These are phyloP conservation scores for Coniochaeta sp. DNA, from an alignment of 2,329 filamentous ascomycete genomes.

Conservation along the genomic window DNA sequence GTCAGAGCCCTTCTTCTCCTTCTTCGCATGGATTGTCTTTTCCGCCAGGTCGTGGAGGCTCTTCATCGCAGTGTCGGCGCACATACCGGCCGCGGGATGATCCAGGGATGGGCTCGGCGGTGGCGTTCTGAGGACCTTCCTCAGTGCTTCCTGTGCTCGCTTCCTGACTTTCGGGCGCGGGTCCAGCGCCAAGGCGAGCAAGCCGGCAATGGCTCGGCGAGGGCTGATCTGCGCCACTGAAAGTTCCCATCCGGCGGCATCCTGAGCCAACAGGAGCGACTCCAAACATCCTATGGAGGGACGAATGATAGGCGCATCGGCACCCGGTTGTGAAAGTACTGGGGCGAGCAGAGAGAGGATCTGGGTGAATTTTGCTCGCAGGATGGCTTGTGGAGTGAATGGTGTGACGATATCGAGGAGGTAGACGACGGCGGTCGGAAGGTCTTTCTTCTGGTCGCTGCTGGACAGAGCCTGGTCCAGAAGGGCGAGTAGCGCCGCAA, in stretches of 20 bases:
- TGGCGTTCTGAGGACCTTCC: constrained; percentile 72
- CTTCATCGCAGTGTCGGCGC: constrained; percentile 80
- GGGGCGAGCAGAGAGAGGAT: constrained; percentile 84
- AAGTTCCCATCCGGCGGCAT: constrained; percentile 80
- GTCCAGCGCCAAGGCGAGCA: constrained; percentile 79
- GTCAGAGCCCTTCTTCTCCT: constrained; percentile 56
- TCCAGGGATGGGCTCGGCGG: constrained; percentile 89
- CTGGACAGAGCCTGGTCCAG: constrained; percentile 67
- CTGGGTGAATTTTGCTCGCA: constrained; percentile 90
- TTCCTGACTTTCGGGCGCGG: constrained; percentile 89
- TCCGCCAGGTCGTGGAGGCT: constrained; percentile 68
- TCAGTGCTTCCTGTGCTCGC: constrained; percentile 82
- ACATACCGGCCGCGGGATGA: constrained; percentile 93
- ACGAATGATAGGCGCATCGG: constrained; percentile 78
- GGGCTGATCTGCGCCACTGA: constrained; percentile 78
- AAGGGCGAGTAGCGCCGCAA: constrained; percentile 86
- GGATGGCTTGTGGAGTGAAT: constrained; percentile 74
- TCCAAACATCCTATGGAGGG: constrained; percentile 91
- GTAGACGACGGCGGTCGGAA: constrained; percentile 84
- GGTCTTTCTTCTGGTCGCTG: constrained; percentile 69
- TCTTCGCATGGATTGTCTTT: constrained; percentile 54
- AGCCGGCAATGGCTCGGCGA: constrained; percentile 75
- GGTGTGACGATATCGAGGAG: constrained; percentile 89
- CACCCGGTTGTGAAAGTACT: constrained; percentile 69
- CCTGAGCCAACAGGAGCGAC: constrained; percentile 83